Evolutionary conservation across 805 yeast species (phyloP).

Genomic region (Schwanniomyces yamadae): DNA sequence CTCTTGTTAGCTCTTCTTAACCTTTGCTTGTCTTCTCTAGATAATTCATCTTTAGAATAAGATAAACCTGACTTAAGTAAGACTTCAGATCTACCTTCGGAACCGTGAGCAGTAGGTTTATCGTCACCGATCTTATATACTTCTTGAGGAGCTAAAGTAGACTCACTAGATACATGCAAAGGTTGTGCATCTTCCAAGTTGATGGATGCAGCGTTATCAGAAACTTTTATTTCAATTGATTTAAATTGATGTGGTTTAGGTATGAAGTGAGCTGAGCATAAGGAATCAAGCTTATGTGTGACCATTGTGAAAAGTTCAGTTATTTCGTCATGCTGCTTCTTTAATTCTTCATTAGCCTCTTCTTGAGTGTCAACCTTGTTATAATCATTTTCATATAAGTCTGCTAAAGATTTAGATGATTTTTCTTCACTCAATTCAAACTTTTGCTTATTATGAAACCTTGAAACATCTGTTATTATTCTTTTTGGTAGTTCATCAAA

Average conservation of each 20-base stretch:
- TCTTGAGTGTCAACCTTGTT: constrained; percentile 40
- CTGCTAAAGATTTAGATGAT: constrained; percentile 85
- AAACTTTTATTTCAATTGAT: constrained; percentile 72
- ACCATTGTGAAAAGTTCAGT: constrained; percentile 59
- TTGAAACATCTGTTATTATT: constrained; percentile 62
- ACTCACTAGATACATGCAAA: constrained; percentile 66
- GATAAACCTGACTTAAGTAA: constrained; percentile 74
- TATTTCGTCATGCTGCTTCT: constrained; percentile 77
- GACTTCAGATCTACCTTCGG: constrained; percentile 50
- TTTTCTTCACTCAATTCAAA: constrained; percentile 80
- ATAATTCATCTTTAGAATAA: constrained; percentile 76
- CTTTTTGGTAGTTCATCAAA: constrained; percentile 86
- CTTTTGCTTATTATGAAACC: constrained; percentile 45
- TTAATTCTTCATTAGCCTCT: constrained; percentile 60
- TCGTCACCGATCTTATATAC: constrained; percentile 59
- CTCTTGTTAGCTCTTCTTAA: constrained; percentile 85
- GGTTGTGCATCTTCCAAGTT: constrained; percentile 98
- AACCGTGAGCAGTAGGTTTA: constrained; percentile 27
- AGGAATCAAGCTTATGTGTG: constrained; percentile 74
- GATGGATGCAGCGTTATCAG: constrained; percentile 64
- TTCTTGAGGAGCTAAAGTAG: constrained; percentile 93
- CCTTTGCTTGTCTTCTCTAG: constrained; percentile 82
- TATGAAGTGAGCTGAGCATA: constrained; percentile 91
- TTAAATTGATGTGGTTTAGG: constrained; percentile 83
- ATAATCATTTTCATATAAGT: constrained; percentile 85